Evolutionary conservation across 1,284 basidiomycete genomes (phyloP).

Genomic region (Papiliotrema nemorosa): DNA sequence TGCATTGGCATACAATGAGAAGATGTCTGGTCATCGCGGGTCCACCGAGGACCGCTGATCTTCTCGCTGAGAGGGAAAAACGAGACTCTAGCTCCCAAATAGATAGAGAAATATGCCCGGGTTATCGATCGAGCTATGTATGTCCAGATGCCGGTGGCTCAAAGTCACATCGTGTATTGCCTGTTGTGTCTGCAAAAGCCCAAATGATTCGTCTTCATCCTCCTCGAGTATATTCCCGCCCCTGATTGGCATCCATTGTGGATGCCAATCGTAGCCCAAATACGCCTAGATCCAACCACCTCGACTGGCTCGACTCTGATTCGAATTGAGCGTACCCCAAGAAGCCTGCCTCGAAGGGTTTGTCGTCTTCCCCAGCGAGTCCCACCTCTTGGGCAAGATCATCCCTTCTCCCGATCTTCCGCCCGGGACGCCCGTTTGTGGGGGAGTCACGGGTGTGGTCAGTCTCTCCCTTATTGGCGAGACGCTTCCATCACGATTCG

Average conservation of each 20-base stretch:
- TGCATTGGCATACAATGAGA: no score
- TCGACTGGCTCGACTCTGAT: neutral
- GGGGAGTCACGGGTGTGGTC: constrained; percentile 3
- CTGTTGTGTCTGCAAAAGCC: no score
- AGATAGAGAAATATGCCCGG: no score
- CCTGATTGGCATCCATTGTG: no score
- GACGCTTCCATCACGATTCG: neutral
- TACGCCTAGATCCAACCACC: constrained; percentile 1
- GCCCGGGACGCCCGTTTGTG: neutral
- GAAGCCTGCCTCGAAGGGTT: neutral
- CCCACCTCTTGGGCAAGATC: neutral
- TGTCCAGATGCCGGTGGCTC: no score
- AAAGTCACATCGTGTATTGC: no score
- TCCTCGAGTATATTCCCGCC: neutral
- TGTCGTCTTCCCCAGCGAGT: neutral
- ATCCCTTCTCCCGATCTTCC: neutral
- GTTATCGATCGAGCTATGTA: no score
- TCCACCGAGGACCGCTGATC: no score
- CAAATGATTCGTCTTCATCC: neutral
- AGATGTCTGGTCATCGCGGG: no score
- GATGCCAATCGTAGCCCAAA: no score
- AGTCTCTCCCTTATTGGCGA: neutral
- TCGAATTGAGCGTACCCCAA: neutral
- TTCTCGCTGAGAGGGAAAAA: no score
- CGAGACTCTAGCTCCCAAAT: no score